Evolutionary conservation across 2,329 filamentous ascomycete genomes (phyloP), one percentile per base, ranked within the genome.

Genomic region (Colletotrichum orchidophilum): DNA sequence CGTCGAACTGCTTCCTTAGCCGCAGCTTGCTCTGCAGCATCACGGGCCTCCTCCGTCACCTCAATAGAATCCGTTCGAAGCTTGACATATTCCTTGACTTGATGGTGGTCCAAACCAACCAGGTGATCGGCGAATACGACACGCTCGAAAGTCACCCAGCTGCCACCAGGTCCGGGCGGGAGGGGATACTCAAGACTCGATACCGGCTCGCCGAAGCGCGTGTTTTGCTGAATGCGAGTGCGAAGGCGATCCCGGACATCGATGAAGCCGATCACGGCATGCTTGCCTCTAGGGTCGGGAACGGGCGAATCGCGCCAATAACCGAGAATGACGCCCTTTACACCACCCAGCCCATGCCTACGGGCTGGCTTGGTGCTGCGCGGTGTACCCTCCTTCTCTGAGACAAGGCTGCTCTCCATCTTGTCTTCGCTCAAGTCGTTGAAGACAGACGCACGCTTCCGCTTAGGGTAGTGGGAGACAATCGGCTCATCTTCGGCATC

Each of bases 131-230:
- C 86, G 75, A 91, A 91, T 26, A 90, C 85, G 33, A 91, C 84
- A 24, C 87, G 83, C 68, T 90, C 87, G 74, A 91, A 91, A 0
- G 88, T 91, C 27, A 91, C 88, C 89, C 89, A 91, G 76, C 88
- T 90, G 63, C 88, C 89, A 26, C 89, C 89, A 1, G 88, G 87
- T 0, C 88, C 89, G 2, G 87, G 85, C 1, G 88, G 89, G 4
- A 89, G 75, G 35, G 87, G 81, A 76, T 84, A 84, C 13, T 74
- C 71, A 12, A 62, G 33, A n/a, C 54, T 70, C 2, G 70, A 72
- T 31, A 91, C 81, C 2, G 81, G 75, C 12, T 87, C 83, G 13
- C 87, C 87, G 2, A 80, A 76, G 26, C 86, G 83, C 54, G 85
- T 88, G 59, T 82, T 80, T 0, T 82, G 80, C 74, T 89, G 87